Percentiles rank a stretch among this genome's conserved stretches.
Evolutionary conservation across 2,329 filamentous ascomycete species (phyloP).

Genomic region (Fusarium pseudoanthophilum): DNA sequence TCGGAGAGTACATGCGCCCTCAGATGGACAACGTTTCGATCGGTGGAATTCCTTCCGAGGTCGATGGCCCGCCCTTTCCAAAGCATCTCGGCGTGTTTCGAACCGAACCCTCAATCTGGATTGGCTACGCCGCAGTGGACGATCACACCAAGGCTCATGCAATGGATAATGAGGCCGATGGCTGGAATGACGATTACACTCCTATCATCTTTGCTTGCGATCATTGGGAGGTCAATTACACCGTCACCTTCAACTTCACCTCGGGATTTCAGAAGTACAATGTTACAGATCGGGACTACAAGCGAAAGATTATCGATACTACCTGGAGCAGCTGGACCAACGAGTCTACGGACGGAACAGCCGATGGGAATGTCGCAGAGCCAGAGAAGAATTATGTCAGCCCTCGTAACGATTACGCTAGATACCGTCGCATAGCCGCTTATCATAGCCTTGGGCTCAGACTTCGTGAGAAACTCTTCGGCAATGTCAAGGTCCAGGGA

Average conservation of each 20-base stretch:
- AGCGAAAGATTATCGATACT: constrained; percentile 37
- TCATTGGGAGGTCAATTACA: constrained; percentile 39
- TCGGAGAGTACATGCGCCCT: constrained; percentile 29
- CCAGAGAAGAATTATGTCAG: constrained; percentile 32
- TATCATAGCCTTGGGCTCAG: constrained; percentile 27
- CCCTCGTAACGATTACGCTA: neutral
- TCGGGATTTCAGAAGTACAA: constrained; percentile 28
- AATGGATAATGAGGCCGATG: rapidly evolving
- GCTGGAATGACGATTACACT: constrained; percentile 32
- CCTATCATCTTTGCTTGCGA: constrained; percentile 34
- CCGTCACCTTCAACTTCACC: constrained; percentile 28
- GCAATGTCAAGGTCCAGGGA: neutral
- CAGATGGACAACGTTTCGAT: constrained; percentile 18
- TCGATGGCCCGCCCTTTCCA: constrained; percentile 1
- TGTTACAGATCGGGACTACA: constrained; percentile 12
- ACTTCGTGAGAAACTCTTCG: constrained; percentile 16
- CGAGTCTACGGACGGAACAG: constrained; percentile 20
- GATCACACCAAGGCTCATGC: constrained; percentile 13
- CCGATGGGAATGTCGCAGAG: constrained; percentile 15
- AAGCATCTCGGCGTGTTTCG: constrained; percentile 28
- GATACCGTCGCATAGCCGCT: constrained; percentile 29
- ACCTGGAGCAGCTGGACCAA: constrained; percentile 1
- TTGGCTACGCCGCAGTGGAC: constrained; percentile 28
- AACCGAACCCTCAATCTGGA: constrained; percentile 35
- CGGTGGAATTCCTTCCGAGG: neutral